Conservation (phyloP, 2,329 filamentous ascomycete species). For the Rhinocladiella mackenziei region DNA sequence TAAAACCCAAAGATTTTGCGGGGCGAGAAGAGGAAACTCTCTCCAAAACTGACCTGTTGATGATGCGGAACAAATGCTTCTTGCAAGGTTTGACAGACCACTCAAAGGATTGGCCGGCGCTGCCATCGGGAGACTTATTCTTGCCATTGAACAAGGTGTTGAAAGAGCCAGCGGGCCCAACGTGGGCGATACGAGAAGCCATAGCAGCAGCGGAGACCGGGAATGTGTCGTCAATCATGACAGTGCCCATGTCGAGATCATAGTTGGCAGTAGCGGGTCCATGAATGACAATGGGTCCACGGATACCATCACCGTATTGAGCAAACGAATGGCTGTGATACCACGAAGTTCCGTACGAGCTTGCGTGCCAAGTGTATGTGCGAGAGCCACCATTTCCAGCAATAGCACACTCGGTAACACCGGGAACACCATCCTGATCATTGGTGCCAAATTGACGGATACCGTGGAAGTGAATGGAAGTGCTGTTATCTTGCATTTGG, state of each 20-base stretch:
- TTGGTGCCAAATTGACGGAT: conserved; percentile 53
- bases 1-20: no score
- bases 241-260: conserved; percentile 27
- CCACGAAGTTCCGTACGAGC: conserved; percentile 52
- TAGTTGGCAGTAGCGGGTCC: conserved; percentile 29
- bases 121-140: conserved; percentile 23
- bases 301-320: conserved; percentile 29
- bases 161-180: conserved; percentile 23
- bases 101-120: conserved; percentile 21
- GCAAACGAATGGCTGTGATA: conserved; percentile 59
- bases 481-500: conserved; percentile 52
- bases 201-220: conserved; percentile 17
- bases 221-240: conserved; percentile 31
- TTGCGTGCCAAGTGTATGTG: conserved; percentile 57
- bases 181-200: conserved; percentile 22
- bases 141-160: conserved; percentile 31
- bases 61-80: conserved; percentile 35
- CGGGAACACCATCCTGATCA: conserved; percentile 55
- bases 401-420: conserved; percentile 50
- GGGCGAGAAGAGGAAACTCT: no score
- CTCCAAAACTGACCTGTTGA: conserved; percentile 35
- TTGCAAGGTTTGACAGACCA: conserved; percentile 32
- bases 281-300: conserved; percentile 29
- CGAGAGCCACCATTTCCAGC: conserved; percentile 48
- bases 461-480: conserved; percentile 48